phyloP scores from a whole-genome alignment of 805 yeast species.

The Tetrapisispora iriomotensis region DNA sequence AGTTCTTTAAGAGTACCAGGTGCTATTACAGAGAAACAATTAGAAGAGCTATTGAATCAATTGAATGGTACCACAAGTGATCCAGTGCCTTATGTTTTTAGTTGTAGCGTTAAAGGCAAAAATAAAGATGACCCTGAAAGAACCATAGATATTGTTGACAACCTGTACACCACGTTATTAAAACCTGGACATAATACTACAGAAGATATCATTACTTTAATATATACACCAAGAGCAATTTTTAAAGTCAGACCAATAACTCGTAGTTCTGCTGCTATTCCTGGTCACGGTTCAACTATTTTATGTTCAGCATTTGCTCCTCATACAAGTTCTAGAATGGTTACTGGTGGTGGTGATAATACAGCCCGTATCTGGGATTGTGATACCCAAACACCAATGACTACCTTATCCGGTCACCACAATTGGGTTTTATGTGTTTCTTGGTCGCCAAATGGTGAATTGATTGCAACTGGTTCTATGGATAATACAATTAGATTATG shows the following conservation, averaged over 20 bases:
- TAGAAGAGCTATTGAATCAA: slow-evolving; percentile 80
- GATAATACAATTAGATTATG: slow-evolving; percentile 82
- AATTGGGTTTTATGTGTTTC: slow-evolving; percentile 91
- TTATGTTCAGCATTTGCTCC: slow-evolving; percentile 93
- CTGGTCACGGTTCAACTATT: slow-evolving; percentile 93
- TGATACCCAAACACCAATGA: slow-evolving; percentile 82
- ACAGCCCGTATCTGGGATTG: slow-evolving; percentile 97
- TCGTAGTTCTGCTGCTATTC: slow-evolving; percentile 80
- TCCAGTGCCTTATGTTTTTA: slow-evolving; percentile 83
- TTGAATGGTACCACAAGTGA: slow-evolving; percentile 63
- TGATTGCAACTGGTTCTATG: slow-evolving; percentile 94
- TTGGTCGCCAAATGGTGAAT: slow-evolving; percentile 86
- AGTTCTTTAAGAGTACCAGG: slow-evolving; percentile 90
- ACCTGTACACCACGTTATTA: slow-evolving; percentile 68
- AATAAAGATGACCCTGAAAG: slow-evolving; percentile 31
- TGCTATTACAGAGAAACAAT: slow-evolving; percentile 68
- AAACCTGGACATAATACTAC: slow-evolving; percentile 83
- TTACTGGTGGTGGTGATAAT: slow-evolving; percentile 92
- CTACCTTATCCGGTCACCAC: slow-evolving; percentile 71
- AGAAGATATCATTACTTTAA: slow-evolving; percentile 84
- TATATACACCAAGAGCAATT: slow-evolving; percentile 89
- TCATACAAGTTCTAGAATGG: slow-evolving; percentile 70
- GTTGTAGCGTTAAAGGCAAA: slow-evolving; percentile 44
- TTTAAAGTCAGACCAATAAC: slow-evolving; percentile 90
- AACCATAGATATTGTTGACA: slow-evolving; percentile 63